These are phyloP conservation scores for Themeda triandra DNA, from an alignment of 176 grass and related monocot species.

Conservation along the genomic window DNA sequence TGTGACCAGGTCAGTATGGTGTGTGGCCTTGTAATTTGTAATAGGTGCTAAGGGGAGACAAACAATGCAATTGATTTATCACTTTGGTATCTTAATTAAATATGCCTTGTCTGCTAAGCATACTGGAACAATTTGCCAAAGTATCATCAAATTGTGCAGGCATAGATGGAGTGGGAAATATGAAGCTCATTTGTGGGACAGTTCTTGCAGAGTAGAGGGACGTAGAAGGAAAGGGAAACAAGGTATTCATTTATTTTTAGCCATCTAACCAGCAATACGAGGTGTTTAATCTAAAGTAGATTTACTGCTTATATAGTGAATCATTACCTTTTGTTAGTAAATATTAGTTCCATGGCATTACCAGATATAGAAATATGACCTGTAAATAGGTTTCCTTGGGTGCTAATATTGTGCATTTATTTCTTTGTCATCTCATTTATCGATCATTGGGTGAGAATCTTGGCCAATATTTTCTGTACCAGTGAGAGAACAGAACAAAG, in stretches of 20 bases:
- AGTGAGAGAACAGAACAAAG: not conserved
- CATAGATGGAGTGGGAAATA: slow-evolving; percentile 97
- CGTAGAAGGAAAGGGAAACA: slow-evolving; percentile 91
- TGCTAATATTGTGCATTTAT: not conserved
- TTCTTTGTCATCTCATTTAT: not conserved
- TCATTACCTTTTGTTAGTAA: not conserved
- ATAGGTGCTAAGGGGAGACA: not conserved
- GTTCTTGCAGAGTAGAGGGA: slow-evolving; percentile 82
- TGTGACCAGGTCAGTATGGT: slow-evolving; percentile 59
- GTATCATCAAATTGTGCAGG: slow-evolving; percentile 49
- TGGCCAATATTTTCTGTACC: not conserved
- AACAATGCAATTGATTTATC: not conserved
- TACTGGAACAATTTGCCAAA: slow-evolving; percentile 6
- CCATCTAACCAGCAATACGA: not conserved
- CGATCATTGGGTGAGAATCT: not conserved
- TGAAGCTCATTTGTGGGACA: slow-evolving; percentile 98
- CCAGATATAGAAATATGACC: not conserved
- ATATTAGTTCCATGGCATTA: not conserved
- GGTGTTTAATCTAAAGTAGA: not conserved
- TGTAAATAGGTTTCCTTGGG: not conserved
- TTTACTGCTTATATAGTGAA: not conserved
- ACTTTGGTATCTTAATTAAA: not conserved
- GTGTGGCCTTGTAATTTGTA: slow-evolving; percentile 13
- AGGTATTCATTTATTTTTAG: slow-evolving; percentile 42
- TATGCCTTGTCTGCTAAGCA: slow-evolving; percentile 7